Percentiles rank a stretch among this genome's conserved stretches.
Evolutionary conservation across 768 basidiomycete species (phyloP).

Genomic region (Gautieria morchelliformis): DNA sequence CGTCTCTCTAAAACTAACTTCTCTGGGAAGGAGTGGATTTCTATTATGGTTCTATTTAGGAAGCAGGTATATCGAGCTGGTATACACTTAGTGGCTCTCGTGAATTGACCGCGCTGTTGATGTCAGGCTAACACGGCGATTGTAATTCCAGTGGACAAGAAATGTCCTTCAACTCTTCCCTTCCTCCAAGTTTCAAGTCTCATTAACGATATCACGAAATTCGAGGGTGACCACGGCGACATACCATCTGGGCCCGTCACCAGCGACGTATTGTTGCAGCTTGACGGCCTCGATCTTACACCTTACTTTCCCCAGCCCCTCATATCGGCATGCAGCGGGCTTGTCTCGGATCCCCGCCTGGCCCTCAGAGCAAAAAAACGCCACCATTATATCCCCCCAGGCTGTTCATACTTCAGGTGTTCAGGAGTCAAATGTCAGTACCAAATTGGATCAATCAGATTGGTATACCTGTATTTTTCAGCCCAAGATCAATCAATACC

Average conservation of each 20-base stretch:
- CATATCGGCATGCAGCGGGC: constrained; percentile 55
- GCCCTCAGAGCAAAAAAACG: constrained; percentile 52
- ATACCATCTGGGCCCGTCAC: constrained; percentile 55
- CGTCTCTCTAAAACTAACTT: too few relatives aligned
- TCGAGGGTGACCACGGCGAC: constrained; percentile 79
- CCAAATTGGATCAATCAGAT: constrained; percentile 36
- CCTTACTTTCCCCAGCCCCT: constrained; percentile 82
- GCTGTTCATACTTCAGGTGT: constrained; percentile 73
- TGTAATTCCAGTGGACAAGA: not conserved
- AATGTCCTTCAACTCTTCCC: not conserved
- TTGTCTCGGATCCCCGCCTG: constrained; percentile 53
- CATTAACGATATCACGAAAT: constrained; percentile 66
- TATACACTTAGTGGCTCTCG: too few relatives aligned
- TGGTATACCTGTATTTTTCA: constrained; percentile 78
- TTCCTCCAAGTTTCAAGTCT: not conserved
- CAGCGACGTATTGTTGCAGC: constrained; percentile 45
- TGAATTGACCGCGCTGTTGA: too few relatives aligned
- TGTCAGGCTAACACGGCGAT: too few relatives aligned
- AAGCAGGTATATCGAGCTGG: too few relatives aligned
- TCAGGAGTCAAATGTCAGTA: constrained; percentile 33
- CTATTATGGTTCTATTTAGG: too few relatives aligned
- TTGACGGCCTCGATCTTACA: constrained; percentile 83
- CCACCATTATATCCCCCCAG: constrained; percentile 44
- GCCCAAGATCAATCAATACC: constrained; percentile 63
- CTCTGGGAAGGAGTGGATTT: too few relatives aligned